Conservation (phyloP, 106 monocot species). For the Agapanthus africanus region DNA sequence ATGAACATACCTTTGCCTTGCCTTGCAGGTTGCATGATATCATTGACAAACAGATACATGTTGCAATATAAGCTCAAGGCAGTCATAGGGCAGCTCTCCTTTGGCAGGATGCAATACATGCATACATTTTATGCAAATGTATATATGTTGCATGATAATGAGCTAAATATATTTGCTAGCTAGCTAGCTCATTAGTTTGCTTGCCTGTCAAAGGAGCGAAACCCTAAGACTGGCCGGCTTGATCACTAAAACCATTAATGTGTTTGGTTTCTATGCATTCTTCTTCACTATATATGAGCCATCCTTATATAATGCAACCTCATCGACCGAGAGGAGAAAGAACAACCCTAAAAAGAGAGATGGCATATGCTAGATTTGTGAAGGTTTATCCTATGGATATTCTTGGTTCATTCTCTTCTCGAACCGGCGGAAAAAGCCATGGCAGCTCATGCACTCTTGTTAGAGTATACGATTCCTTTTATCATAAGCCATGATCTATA, state of each 20-base stretch:
- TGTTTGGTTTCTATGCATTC: background rate
- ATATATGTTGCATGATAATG: no score
- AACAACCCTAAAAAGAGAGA: background rate
- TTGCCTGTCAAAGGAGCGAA: slow-evolving; percentile 1
- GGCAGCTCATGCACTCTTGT: background rate
- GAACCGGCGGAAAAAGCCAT: background rate
- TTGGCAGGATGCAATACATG: background rate
- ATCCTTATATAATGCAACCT: slow-evolving; percentile 1
- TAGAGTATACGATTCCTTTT: background rate
- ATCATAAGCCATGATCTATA: no score
- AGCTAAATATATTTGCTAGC: no score
- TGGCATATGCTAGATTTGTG: background rate
- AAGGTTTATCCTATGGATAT: background rate
- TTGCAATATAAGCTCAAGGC: background rate
- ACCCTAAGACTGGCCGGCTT: background rate
- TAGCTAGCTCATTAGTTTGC: background rate
- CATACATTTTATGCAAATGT: no score
- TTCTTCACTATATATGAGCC: background rate
- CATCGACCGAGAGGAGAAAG: background rate
- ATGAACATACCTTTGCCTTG: no score
- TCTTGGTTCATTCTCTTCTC: background rate
- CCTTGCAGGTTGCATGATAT: no score
- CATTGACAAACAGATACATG: background rate
- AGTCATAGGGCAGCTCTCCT: background rate
- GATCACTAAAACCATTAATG: background rate